Conservation (phyloP, 2,329 filamentous ascomycete species). For the Cytospora paraplurivora region DNA sequence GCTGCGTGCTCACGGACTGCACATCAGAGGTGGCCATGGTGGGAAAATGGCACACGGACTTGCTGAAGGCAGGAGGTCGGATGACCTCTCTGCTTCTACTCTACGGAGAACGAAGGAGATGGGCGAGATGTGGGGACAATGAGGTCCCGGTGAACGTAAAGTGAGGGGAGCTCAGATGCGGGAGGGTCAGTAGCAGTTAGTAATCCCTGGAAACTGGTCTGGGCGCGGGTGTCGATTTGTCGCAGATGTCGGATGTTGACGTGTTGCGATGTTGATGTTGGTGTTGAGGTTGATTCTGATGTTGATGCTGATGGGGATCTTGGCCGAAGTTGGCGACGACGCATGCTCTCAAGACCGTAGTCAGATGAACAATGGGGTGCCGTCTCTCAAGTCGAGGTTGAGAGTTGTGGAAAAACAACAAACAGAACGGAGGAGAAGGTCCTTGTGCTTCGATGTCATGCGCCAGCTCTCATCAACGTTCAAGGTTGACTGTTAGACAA, state of each 20-base stretch:
- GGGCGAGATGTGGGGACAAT: background rate
- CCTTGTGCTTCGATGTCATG: background rate
- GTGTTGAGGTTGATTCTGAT: conserved; percentile 10
- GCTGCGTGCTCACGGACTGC: conserved; percentile 70
- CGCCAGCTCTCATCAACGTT: background rate
- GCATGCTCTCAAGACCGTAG: conserved; percentile 11
- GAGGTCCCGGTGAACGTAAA: background rate
- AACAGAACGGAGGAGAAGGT: background rate
- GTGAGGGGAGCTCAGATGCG: conserved; percentile 1
- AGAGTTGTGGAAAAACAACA: background rate
- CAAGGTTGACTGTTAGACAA: background rate
- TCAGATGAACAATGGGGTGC: background rate
- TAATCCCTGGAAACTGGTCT: background rate
- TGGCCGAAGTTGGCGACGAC: conserved; percentile 9
- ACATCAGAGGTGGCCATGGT: conserved; percentile 53
- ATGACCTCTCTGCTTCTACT: conserved; percentile 26
- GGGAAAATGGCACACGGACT: conserved; percentile 25
- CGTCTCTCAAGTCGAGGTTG: background rate
- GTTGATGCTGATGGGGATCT: conserved; percentile 13
- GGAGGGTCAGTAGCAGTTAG: background rate
- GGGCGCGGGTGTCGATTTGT: conserved; percentile 9
- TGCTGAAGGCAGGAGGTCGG: conserved; percentile 10
- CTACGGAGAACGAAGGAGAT: conserved; percentile 20
- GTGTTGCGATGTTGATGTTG: conserved; percentile 15
- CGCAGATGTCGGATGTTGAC: background rate